Conservation (phyloP, 192 early-diverging fungal species). For the Linderina pennispora region DNA sequence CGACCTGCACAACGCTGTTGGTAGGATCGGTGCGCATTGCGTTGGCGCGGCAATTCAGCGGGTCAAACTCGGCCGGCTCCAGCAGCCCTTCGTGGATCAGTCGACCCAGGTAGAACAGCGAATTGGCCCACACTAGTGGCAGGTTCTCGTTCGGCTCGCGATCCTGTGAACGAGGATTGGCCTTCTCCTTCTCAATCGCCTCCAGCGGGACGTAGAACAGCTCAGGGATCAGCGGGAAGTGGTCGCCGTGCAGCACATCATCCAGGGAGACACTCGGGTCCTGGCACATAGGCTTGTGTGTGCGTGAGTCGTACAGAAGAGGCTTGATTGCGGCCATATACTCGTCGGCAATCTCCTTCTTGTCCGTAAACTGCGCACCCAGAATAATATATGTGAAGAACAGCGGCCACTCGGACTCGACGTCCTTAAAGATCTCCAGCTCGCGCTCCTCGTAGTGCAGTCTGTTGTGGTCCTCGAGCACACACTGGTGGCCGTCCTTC, state of each 20-base stretch:
- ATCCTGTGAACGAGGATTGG: constrained; percentile 59
- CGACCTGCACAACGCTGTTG: constrained; percentile 68
- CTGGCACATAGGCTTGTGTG: constrained; percentile 10
- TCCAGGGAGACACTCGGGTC: not conserved
- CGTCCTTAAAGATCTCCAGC: constrained; percentile 73
- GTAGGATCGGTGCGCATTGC: constrained; percentile 45
- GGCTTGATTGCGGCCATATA: constrained; percentile 65
- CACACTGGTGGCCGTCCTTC: constrained; percentile 80
- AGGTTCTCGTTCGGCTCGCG: constrained; percentile 80
- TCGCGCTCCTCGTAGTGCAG: constrained; percentile 79
- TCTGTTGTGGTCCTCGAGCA: constrained; percentile 67
- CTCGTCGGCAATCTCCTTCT: constrained; percentile 59
- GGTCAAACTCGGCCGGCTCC: constrained; percentile 74
- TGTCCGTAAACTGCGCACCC: constrained; percentile 68
- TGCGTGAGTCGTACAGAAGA: constrained; percentile 62
- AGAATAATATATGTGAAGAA: constrained; percentile 86
- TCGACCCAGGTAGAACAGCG: constrained; percentile 68
- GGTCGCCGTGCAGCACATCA: constrained; percentile 19
- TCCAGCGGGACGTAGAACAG: constrained; percentile 79
- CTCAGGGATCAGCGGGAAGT: constrained; percentile 58
- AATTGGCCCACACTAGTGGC: constrained; percentile 84
- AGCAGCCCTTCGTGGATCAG: constrained; percentile 73
- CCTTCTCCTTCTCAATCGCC: constrained; percentile 62
- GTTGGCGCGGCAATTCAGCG: constrained; percentile 66
- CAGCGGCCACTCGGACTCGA: constrained; percentile 87